Evolutionary conservation across 768 basidiomycete genomes (phyloP), one percentile per base, ranked within the genome.

Genomic region (Pulveroboletus ravenelii): DNA sequence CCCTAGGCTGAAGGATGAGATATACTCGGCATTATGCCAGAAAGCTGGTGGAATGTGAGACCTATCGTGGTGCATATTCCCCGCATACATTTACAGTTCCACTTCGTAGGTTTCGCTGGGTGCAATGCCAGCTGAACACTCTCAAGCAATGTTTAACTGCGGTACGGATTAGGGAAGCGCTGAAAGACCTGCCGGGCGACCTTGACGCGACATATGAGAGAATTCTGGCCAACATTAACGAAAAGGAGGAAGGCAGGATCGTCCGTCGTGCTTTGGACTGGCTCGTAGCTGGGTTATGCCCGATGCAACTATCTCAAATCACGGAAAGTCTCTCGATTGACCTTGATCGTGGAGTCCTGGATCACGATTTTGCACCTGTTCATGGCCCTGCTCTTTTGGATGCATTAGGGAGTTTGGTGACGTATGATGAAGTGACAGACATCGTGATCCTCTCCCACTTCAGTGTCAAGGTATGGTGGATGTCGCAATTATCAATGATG

Each of bases 31-130:
- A 1, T 41, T 58, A 6, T 46, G 41, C 10, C 1, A 43, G 9
- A 47, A 36, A 10, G 54, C 54, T 4, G 41, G 55, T 25, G 54
- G 57, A 10, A 58, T 58, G 57, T 52, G 32, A 43, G 37, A n/a
- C 30, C 13, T 1, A 13, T 14, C 8, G 5, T 8, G 2, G 5
- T 43, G 1, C 1, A 12, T 5, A 6, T 18, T 20, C 12, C 2
- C 13, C 9, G 13, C 13, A 20, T 20, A 14, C 10, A 30, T 18
- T 31, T 14, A 42, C 13, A 3, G 10, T 7, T 13, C 18, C 6
- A 18, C 2, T 10, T 17, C 5, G 10, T 17, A 50, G 52, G 55
- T 53, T 56, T 13, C 51, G 47, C 5, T 56, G 55, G 55, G 48
- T 53, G 5, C 31, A 44, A 18, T 56, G 55, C 31, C 55, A 53